These are phyloP conservation scores for Paraphoma chrysanthemicola DNA, from an alignment of 2,329 filamentous ascomycete genomes.

Conservation along the genomic window DNA sequence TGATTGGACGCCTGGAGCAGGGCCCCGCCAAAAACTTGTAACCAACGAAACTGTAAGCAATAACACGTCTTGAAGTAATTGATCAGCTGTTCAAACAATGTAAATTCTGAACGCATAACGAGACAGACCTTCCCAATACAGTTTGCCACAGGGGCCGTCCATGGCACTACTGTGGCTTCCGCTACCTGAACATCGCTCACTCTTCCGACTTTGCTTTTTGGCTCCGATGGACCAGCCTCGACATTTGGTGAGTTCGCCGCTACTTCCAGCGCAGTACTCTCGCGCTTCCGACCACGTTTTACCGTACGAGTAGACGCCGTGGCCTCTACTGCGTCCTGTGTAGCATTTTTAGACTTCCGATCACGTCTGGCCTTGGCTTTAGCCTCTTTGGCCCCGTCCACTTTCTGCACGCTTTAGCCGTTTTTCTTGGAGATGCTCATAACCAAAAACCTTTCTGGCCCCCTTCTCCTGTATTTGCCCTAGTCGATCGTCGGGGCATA, in stretches of 20 bases:
- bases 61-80: too few relatives aligned
- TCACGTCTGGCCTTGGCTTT: slow-evolving; percentile 7
- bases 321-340: slow-evolving; percentile 6
- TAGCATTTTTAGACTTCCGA: slow-evolving; percentile 8
- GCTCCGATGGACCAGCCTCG: slow-evolving; percentile 3
- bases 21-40: too few relatives aligned
- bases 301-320: neutral
- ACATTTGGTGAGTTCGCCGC: neutral
- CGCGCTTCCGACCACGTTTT: slow-evolving; percentile 7
- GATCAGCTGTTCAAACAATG: too few relatives aligned
- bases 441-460: slow-evolving; percentile 26
- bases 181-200: slow-evolving; percentile 6
- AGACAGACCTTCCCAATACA: slow-evolving; percentile 7
- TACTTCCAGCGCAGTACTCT: slow-evolving; percentile 8
- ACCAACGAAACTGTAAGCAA: too few relatives aligned
- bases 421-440: slow-evolving; percentile 27
- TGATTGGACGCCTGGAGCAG: too few relatives aligned
- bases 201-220: slow-evolving; percentile 8
- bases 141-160: slow-evolving; percentile 3
- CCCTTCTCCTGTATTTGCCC: slow-evolving; percentile 26
- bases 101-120: too few relatives aligned
- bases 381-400: slow-evolving; percentile 23
- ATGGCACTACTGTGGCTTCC: slow-evolving; percentile 3
- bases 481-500: slow-evolving; percentile 30
- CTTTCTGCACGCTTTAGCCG: slow-evolving; percentile 24